Percentiles rank a stretch among this genome's conserved stretches.
Evolutionary conservation across 805 yeast species (phyloP).

Genomic region (Ogataea methanolica): DNA sequence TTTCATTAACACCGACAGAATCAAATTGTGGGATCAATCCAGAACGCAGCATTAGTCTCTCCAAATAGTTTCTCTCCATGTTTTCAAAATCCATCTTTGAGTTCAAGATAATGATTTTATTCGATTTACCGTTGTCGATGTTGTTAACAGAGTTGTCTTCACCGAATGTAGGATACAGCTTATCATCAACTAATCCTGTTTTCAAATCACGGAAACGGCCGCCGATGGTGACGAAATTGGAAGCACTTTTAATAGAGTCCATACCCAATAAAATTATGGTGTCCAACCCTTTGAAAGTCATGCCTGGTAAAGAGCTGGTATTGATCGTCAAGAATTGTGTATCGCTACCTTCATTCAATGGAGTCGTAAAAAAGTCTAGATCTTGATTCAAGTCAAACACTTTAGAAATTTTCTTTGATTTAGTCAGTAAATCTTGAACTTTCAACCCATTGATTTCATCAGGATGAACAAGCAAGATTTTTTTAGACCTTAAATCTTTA

Average conservation of each 20-base stretch:
- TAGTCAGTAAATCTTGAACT: conserved; percentile 8
- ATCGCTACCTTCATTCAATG: neutral
- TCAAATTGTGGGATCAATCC: conserved; percentile 23
- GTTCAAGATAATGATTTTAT: conserved; percentile 15
- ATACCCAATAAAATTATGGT: conserved; percentile 28
- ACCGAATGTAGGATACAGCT: conserved; percentile 13
- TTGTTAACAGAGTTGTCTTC: neutral
- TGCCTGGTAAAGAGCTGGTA: conserved; percentile 22
- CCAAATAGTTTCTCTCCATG: conserved; percentile 29
- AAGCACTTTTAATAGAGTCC: conserved; percentile 24
- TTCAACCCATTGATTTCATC: conserved; percentile 21
- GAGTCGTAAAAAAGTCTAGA: conserved; percentile 9
- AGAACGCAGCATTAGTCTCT: conserved; percentile 23
- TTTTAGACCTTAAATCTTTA: conserved; percentile 3
- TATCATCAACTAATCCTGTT: conserved; percentile 16
- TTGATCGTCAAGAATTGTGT: conserved; percentile 22
- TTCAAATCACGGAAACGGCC: conserved; percentile 23
- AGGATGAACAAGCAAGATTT: conserved; percentile 23
- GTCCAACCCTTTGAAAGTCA: conserved; percentile 23
- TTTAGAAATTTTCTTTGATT: conserved; percentile 9
- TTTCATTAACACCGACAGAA: conserved; percentile 19
- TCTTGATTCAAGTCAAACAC: conserved; percentile 13
- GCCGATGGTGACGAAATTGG: conserved; percentile 18
- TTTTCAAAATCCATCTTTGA: conserved; percentile 21
- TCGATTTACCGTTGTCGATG: neutral